Base-by-base conservation (phyloP, 352 stramenopile genomes). In the Phytopythium montanum region DNA sequence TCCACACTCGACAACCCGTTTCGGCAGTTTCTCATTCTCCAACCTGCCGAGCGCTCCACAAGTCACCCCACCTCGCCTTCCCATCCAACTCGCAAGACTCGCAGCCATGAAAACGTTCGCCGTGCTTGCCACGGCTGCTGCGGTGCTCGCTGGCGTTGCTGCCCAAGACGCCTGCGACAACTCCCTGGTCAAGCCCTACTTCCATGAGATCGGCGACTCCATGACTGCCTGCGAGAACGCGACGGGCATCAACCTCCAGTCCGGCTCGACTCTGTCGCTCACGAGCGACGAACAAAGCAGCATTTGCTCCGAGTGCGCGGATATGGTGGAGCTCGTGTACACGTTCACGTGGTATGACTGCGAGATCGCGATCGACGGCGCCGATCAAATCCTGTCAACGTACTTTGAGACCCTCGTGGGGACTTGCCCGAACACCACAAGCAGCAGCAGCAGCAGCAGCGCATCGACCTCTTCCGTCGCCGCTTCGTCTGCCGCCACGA, bases 361-460 rank as follows among this genome's bases (percentile, higher is more conserved):
- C 21, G 58, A 60, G 38, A 61, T 66, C 19, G 58, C 54, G 38
- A 42, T 66, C 26, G 61, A 54, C 10, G 61, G 61, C 26, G 58
- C 33, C 9, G 49, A 66, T 38, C 61, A 66, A 39, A 56, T 54
- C 16, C 48, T 66, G 12, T 58, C 54, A 14, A 49, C 61, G 45
- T 66, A 66, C 55, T 66, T 62, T 34, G 50, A 66, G 39, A 62
- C 50, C 18, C 45, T 66, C 21, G 52, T 66, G 1, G 61, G 53
- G 12, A 39, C 48, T 10, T 66, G 61, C 33, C 4, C 16, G n/a
- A 56, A 56, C 33, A 29, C 44, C 16, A 61, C 29, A 14, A 26
- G 36, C 1, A 59, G 54, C 39, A 41, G 42, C 39, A 59, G 38
- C 39, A 9, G 29, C 29, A 34, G 29, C 29, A 34, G 29, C 9